Percentiles rank a stretch among this genome's conserved stretches.
Evolutionary conservation across 2,329 filamentous ascomycete genomes (phyloP).

Genomic region (Ophiostoma angusticollis): DNA sequence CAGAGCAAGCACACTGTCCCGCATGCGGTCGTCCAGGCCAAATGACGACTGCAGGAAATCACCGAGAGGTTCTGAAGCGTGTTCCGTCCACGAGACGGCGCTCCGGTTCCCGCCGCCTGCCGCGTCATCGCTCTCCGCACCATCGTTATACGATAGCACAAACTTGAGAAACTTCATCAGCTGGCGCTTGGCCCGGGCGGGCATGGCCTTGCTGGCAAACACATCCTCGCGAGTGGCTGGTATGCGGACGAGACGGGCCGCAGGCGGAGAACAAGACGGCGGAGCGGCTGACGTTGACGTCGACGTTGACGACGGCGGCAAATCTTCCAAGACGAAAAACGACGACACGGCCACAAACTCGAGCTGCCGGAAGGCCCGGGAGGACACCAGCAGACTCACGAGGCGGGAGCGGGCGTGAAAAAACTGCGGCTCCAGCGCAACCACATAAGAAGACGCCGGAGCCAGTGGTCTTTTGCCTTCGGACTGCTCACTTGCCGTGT

Average conservation of each 20-base stretch:
- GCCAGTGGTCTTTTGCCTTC: conserved; percentile 27
- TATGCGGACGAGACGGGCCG: conserved; percentile 47
- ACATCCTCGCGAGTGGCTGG: conserved; percentile 87
- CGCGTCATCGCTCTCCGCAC: conserved; percentile 18
- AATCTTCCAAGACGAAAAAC: conserved; percentile 76
- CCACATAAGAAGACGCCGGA: conserved; percentile 61
- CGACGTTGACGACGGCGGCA: neutral
- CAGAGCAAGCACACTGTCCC: conserved; percentile 50
- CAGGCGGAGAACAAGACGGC: neutral
- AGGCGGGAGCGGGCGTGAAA: conserved; percentile 74
- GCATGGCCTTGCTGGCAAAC: conserved; percentile 64
- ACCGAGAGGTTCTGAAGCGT: conserved; percentile 40
- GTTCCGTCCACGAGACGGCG: conserved; percentile 38
- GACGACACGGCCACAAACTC: conserved; percentile 90
- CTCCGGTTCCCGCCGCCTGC: conserved; percentile 16
- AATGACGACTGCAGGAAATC: conserved; percentile 50
- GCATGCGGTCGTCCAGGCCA: conserved; percentile 54
- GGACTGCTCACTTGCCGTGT: conserved; percentile 17
- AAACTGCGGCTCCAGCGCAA: conserved; percentile 75
- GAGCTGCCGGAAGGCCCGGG: conserved; percentile 74
- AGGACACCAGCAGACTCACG: conserved; percentile 72
- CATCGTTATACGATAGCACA: conserved; percentile 49
- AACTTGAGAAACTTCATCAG: conserved; percentile 93
- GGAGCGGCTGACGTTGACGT: conserved; percentile 12
- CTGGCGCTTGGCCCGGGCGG: conserved; percentile 67